phyloP scores from a whole-genome alignment of 331 rosid genomes.

The Pyracantha coccinea region DNA sequence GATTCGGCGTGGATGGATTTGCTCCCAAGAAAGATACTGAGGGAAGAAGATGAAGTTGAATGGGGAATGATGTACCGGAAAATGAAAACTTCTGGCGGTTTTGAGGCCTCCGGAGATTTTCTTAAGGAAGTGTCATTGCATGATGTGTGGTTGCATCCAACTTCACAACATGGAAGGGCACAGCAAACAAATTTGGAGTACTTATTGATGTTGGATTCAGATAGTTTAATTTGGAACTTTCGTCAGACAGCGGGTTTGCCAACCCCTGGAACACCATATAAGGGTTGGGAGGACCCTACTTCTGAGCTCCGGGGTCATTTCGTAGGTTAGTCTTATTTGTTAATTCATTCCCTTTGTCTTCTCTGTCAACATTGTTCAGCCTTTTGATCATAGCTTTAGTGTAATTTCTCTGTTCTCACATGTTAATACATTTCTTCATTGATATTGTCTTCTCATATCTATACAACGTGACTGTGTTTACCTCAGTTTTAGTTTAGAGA shows the following conservation, averaged over 20 bases:
- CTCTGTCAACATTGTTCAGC: background rate
- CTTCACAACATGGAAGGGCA: constrained; percentile 44
- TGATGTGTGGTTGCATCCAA: constrained; percentile 51
- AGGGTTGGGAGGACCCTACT: constrained; percentile 54
- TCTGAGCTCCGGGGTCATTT: constrained; percentile 90
- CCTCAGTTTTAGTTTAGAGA: background rate
- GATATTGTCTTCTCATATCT: background rate
- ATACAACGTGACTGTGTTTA: background rate
- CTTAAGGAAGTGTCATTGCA: constrained; percentile 65
- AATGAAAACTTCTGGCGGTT: constrained; percentile 32
- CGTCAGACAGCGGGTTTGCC: constrained; percentile 70
- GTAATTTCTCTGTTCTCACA: background rate
- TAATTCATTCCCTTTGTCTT: background rate
- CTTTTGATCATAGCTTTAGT: background rate
- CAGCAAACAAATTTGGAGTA: constrained; percentile 75
- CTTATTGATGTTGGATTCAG: constrained; percentile 70
- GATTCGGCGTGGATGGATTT: constrained; percentile 58
- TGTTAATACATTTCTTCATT: background rate
- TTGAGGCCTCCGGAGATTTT: constrained; percentile 30
- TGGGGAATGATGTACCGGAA: constrained; percentile 63
- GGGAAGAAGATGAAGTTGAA: constrained; percentile 34
- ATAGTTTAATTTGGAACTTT: constrained; percentile 77
- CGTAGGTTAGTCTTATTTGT: constrained; percentile 53
- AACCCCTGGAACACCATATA: constrained; percentile 60
- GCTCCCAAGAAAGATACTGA: constrained; percentile 52